Conservation (phyloP, 1,284 basidiomycete genomes). For the Ceratobasidium sp. region DNA sequence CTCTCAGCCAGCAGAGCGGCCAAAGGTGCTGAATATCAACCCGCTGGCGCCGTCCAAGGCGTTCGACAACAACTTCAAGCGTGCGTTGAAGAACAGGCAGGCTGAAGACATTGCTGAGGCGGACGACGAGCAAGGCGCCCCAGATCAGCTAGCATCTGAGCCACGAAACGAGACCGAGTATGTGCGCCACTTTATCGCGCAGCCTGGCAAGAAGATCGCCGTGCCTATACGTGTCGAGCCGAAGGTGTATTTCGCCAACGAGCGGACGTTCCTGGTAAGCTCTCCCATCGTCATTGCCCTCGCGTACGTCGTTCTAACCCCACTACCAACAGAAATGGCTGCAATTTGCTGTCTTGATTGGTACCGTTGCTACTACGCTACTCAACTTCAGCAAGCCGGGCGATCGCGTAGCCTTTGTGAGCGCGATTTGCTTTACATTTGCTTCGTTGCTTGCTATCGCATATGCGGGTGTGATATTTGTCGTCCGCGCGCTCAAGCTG, state of each 20-base stretch:
- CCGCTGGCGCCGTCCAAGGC: constrained; percentile 83
- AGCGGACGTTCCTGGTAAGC: constrained; percentile 87
- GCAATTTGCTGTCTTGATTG: constrained; percentile 89
- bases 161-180: constrained; percentile 54
- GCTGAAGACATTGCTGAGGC: constrained; percentile 52
- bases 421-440: constrained; percentile 87
- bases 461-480: constrained; percentile 89
- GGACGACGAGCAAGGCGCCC: constrained; percentile 58
- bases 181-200: constrained; percentile 82
- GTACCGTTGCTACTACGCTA: constrained; percentile 87
- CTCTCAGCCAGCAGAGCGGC: constrained; percentile 51
- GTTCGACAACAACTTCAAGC: constrained; percentile 83
- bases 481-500: constrained; percentile 84
- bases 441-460: constrained; percentile 89
- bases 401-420: constrained; percentile 83
- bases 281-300: constrained; percentile 27
- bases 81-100: constrained; percentile 59
- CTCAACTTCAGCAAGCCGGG: constrained; percentile 87
- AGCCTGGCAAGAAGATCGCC: constrained; percentile 88
- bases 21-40: constrained; percentile 74
- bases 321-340: constrained; percentile 81
- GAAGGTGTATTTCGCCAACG: constrained; percentile 97
- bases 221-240: constrained; percentile 96
- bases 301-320: constrained; percentile 38
- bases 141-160: constrained; percentile 56